These are phyloP conservation scores for Funneliformis mosseae DNA, from an alignment of 192 early-diverging fungal genomes.

Conservation along the genomic window DNA sequence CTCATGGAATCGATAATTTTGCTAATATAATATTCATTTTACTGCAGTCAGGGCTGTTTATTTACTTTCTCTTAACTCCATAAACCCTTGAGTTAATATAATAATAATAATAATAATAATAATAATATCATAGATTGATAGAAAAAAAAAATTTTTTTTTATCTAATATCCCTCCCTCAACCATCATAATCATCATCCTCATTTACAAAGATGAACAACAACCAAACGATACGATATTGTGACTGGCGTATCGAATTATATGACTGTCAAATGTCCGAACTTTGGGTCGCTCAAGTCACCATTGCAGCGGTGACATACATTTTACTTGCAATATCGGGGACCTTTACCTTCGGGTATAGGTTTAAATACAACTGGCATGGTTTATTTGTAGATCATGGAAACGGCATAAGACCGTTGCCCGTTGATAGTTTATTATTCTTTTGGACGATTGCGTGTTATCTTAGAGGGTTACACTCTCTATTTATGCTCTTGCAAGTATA, in stretches of 20 bases:
- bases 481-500: slow-evolving; percentile 9
- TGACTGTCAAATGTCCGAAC: neutral
- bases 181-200: too few relatives aligned
- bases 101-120: too few relatives aligned
- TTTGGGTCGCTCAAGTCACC: slow-evolving; percentile 3
- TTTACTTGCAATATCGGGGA: neutral
- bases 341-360: slow-evolving; percentile 2
- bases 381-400: slow-evolving; percentile 24
- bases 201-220: too few relatives aligned
- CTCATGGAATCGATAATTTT: too few relatives aligned
- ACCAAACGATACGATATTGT: neutral
- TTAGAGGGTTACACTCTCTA: slow-evolving; percentile 1
- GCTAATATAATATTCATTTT: too few relatives aligned
- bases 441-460: slow-evolving; percentile 1
- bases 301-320: neutral
- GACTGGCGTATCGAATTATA: slow-evolving; percentile 34
- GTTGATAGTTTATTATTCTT: slow-evolving; percentile 31
- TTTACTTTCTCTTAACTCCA: too few relatives aligned
- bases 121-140: too few relatives aligned
- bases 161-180: too few relatives aligned
- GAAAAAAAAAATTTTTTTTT: too few relatives aligned
- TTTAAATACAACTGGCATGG: slow-evolving; percentile 31
- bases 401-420: slow-evolving; percentile 27
- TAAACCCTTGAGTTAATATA: too few relatives aligned
- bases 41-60: too few relatives aligned